Evolutionary conservation across 192 early-diverging fungal species (phyloP).

Genomic region (Cladochytrium replicatum): DNA sequence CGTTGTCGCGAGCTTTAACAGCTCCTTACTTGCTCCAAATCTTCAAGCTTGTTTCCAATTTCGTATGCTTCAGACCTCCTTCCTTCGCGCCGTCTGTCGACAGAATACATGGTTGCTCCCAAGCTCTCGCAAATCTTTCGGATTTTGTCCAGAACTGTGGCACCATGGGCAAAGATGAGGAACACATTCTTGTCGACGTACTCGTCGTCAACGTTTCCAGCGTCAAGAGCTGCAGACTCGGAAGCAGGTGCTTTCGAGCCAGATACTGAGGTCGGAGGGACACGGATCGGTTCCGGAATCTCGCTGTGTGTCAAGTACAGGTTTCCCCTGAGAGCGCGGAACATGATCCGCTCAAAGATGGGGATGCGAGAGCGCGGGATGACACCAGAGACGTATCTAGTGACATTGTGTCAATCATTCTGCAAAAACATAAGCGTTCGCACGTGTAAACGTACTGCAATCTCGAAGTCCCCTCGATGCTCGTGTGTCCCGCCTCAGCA

Average conservation of each 20-base stretch:
- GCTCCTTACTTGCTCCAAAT: slow-evolving; percentile 44
- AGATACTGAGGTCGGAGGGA: no score
- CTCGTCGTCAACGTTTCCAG: no score
- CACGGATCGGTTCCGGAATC: slow-evolving; percentile 73
- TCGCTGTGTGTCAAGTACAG: slow-evolving; percentile 74
- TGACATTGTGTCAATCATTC: background rate
- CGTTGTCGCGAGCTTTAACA: background rate
- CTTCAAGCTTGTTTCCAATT: slow-evolving; percentile 65
- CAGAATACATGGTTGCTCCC: slow-evolving; percentile 71
- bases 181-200: slow-evolving; percentile 79
- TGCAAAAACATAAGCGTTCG: background rate
- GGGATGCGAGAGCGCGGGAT: slow-evolving; percentile 57
- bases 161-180: slow-evolving; percentile 80
- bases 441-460: background rate
- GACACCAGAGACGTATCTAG: slow-evolving; percentile 74
- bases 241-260: no score
- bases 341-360: slow-evolving; percentile 76
- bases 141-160: slow-evolving; percentile 63
- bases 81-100: slow-evolving; percentile 57
- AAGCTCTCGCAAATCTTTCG: slow-evolving; percentile 72
- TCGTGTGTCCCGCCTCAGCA: slow-evolving; percentile 6
- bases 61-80: slow-evolving; percentile 61
- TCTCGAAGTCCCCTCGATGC: background rate
- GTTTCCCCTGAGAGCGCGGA: slow-evolving; percentile 80
- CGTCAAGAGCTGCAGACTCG: no score